Conservation (phyloP, 2,329 filamentous ascomycete genomes). For the Pyrenophora teres region DNA sequence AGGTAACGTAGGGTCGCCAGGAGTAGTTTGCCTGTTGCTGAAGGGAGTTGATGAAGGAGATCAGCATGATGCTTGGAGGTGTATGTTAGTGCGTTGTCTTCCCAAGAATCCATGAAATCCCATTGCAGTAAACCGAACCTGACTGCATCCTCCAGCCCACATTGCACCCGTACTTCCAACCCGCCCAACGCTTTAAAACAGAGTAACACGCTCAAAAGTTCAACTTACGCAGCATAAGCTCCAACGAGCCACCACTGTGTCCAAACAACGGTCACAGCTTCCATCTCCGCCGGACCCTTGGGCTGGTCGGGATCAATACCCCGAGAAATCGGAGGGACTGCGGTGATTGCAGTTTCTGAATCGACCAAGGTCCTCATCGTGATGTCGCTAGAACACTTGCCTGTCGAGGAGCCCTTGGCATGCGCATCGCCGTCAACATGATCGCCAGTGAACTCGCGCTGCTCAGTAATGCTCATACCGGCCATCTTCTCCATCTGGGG, state of each 20-base stretch:
- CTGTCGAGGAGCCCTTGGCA: not conserved
- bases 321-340: not conserved
- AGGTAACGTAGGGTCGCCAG: constrained; percentile 45
- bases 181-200: too few species aligned
- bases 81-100: not conserved
- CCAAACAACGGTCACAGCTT: constrained; percentile 51
- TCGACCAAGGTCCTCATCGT: not conserved
- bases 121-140: too few species aligned
- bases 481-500: constrained; percentile 11
- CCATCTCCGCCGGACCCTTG: constrained; percentile 40
- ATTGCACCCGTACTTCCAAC: too few species aligned
- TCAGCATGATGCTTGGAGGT: constrained; percentile 18
- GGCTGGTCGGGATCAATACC: constrained; percentile 7
- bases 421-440: not conserved
- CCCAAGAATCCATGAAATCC: not conserved
- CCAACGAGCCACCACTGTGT: constrained; percentile 46
- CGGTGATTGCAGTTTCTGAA: too few species aligned
- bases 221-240: constrained; percentile 41
- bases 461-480: constrained; percentile 3
- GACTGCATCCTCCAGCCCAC: too few species aligned
- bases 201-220: not conserved
- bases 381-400: not conserved
- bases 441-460: constrained; percentile 3
- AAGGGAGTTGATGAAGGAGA: constrained; percentile 50
- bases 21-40: constrained; percentile 50